A percentile compares a stretch with the other conserved stretches of the same genome.
These are phyloP conservation scores for Fraxinus anomala DNA, from an alignment of 257 asterid genomes.

Conservation along the genomic window DNA sequence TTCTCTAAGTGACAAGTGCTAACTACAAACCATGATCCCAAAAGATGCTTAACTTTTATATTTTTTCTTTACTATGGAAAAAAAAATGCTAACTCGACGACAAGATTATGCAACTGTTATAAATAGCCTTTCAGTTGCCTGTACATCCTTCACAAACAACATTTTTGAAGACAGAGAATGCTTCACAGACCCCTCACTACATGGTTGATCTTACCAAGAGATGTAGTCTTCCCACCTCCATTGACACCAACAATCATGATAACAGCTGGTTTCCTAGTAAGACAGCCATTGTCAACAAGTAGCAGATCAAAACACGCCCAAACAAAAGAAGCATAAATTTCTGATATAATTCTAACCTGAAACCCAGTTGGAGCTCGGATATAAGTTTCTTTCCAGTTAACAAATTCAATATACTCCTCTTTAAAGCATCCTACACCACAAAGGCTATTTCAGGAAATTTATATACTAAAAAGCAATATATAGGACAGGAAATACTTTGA, in stretches of 20 bases:
- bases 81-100: background rate
- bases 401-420: conserved; percentile 70
- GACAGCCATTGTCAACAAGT: conserved; percentile 30
- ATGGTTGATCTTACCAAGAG: conserved; percentile 69
- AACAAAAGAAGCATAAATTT: conserved; percentile 5
- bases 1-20: background rate
- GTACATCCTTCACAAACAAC: background rate
- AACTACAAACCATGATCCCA: conserved; percentile 8
- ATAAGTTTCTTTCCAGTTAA: conserved; percentile 77
- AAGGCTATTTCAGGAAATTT: conserved; percentile 22
- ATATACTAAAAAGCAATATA: conserved; percentile 5
- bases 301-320: background rate
- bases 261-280: conserved; percentile 88
- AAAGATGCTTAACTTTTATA: background rate
- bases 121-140: background rate
- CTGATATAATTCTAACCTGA: conserved; percentile 55
- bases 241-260: conserved; percentile 94
- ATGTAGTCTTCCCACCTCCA: conserved; percentile 99
- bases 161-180: background rate
- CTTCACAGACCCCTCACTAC: background rate
- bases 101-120: background rate
- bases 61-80: background rate
- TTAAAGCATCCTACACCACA: conserved; percentile 68
- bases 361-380: conserved; percentile 83
- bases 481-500: background rate